A percentile compares a stretch with the other conserved stretches of the same genome.
Conservation (phyloP, 495 filamentous ascomycete species). For the Xylaria intraflava region DNA sequence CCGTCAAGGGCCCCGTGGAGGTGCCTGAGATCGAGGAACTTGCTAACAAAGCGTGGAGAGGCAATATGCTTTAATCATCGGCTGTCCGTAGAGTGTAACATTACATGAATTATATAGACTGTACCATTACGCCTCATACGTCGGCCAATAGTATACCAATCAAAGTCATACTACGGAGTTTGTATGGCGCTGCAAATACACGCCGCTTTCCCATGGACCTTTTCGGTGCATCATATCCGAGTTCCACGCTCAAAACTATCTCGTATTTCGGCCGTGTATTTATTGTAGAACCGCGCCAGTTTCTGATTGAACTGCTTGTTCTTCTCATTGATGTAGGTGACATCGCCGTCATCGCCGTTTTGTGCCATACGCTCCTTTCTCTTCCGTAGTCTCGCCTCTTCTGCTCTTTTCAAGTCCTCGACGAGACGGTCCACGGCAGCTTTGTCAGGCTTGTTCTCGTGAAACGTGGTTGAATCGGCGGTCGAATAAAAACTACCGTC, state of each 20-base stretch:
- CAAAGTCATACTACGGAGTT: slow-evolving; percentile 8
- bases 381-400: slow-evolving; percentile 79
- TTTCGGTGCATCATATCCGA: slow-evolving; percentile 52
- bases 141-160: slow-evolving; percentile 16
- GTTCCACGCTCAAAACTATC: slow-evolving; percentile 98
- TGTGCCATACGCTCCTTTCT: slow-evolving; percentile 67
- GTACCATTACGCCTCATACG: slow-evolving; percentile 20
- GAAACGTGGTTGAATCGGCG: slow-evolving; percentile 71
- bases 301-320: slow-evolving; percentile 99
- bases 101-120: slow-evolving; percentile 20
- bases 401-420: slow-evolving; percentile 76
- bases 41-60: slow-evolving; percentile 72
- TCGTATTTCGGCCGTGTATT: slow-evolving; percentile 95
- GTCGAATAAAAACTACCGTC: slow-evolving; percentile 86
- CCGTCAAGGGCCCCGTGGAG: slow-evolving; percentile 62
- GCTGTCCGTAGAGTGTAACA: slow-evolving; percentile 16
- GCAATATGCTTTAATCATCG: slow-evolving; percentile 60
- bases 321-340: slow-evolving; percentile 99
- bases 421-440: slow-evolving; percentile 88
- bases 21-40: slow-evolving; percentile 64
- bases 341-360: slow-evolving; percentile 72
- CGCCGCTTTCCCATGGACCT: not conserved
- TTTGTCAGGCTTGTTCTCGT: slow-evolving; percentile 81
- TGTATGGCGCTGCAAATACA: slow-evolving; percentile 8
- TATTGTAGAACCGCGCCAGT: slow-evolving; percentile 90